phyloP scores from a whole-genome alignment of 805 yeast species.

The Komagataella phaffii region DNA sequence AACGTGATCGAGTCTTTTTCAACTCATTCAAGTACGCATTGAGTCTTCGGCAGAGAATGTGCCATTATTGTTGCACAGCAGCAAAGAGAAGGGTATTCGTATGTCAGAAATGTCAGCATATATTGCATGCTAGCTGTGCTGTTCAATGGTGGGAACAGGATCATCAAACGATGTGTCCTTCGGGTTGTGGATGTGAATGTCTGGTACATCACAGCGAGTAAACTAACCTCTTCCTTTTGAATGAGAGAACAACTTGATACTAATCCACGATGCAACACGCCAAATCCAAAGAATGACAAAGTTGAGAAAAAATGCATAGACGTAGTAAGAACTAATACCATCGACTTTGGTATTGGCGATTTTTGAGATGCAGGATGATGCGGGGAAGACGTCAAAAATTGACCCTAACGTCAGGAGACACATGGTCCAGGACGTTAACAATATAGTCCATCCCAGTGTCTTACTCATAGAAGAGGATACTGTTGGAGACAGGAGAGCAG shows the following conservation, averaged over 20 bases:
- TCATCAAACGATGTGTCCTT: slow-evolving; percentile 46
- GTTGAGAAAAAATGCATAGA: slow-evolving; percentile 16
- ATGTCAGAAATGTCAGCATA: slow-evolving; percentile 68
- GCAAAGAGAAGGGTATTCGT: slow-evolving; percentile 48
- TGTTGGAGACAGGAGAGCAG: neutral
- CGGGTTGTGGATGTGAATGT: slow-evolving; percentile 81
- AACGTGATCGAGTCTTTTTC: neutral
- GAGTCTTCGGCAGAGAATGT: slow-evolving; percentile 22
- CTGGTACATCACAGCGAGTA: slow-evolving; percentile 12
- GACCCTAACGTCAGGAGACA: neutral
- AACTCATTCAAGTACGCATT: neutral
- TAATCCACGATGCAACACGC: slow-evolving; percentile 68
- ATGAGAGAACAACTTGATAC: slow-evolving; percentile 69
- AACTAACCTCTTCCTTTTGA: slow-evolving; percentile 44
- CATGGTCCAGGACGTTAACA: neutral
- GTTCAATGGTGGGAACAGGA: slow-evolving; percentile 58
- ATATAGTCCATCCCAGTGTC: neutral
- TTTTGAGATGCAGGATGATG: neutral
- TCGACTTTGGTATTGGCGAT: neutral
- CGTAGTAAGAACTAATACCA: slow-evolving; percentile 12
- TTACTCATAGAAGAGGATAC: neutral
- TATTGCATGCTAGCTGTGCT: slow-evolving; percentile 71
- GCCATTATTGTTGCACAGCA: slow-evolving; percentile 53
- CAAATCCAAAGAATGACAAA: slow-evolving; percentile 41
- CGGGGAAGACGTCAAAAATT: neutral